Percentiles rank a stretch among this genome's conserved stretches.
These are phyloP conservation scores for Cantharellus anzutake DNA, from an alignment of 768 basidiomycete species.

Conservation along the genomic window DNA sequence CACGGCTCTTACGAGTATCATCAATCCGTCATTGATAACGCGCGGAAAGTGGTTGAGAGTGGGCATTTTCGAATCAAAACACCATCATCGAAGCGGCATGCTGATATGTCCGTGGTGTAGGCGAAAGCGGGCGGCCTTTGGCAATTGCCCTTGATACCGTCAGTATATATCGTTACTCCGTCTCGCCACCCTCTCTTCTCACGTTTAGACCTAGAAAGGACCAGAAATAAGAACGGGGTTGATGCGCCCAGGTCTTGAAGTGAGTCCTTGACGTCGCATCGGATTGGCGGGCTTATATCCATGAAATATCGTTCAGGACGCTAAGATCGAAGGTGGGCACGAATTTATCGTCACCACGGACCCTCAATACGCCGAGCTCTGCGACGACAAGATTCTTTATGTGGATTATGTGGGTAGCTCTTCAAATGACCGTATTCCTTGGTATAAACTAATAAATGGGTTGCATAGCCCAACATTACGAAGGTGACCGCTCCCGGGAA, in stretches of 20 bases:
- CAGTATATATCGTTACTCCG: conserved; percentile 14
- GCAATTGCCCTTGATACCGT: conserved; percentile 97
- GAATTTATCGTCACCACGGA: conserved; percentile 87
- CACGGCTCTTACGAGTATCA: conserved; percentile 98
- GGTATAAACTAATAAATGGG: neutral
- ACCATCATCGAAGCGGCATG: neutral
- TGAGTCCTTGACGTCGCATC: conserved; percentile 23
- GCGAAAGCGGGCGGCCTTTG: conserved; percentile 53
- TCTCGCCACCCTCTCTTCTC: conserved; percentile 2
- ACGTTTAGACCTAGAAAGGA: conserved; percentile 52
- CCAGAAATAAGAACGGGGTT: conserved; percentile 97
- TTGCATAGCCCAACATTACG: conserved; percentile 57
- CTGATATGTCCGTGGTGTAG: neutral
- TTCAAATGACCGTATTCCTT: neutral
- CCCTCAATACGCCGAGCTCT: conserved; percentile 50
- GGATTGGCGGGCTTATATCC: conserved; percentile 5
- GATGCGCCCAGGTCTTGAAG: conserved; percentile 73
- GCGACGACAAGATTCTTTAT: conserved; percentile 73
- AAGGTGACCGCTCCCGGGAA: conserved; percentile 97
- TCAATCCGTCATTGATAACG: conserved; percentile 98
- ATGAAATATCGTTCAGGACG: conserved; percentile 23
- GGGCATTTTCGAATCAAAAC: conserved; percentile 12
- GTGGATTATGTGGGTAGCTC: conserved; percentile 69
- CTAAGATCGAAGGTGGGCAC: conserved; percentile 74
- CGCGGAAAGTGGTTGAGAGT: conserved; percentile 70